phyloP scores from a whole-genome alignment of 225 moss, liverwort and hornwort species.

The Ulota crispa region DNA sequence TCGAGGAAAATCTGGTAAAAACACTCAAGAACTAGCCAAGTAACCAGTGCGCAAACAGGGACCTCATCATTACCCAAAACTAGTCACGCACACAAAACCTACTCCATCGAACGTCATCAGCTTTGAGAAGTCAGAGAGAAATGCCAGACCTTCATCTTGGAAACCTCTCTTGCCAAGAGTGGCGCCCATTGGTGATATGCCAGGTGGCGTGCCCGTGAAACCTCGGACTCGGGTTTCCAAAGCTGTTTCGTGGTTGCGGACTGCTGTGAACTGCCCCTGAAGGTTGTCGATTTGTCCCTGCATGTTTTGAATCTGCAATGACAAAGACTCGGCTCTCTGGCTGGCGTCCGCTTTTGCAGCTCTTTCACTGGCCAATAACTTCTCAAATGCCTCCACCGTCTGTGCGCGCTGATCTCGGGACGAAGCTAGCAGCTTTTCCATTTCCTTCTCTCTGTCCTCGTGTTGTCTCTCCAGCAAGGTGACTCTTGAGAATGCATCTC shows the following conservation, averaged over 20 bases:
- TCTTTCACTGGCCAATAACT: conserved; percentile 70
- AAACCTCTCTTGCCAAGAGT: conserved; percentile 61
- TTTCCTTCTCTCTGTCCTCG: conserved; percentile 71
- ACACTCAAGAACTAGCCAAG: neutral
- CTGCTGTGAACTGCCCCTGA: conserved; percentile 66
- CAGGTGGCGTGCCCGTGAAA: conserved; percentile 44
- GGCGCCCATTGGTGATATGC: conserved; percentile 38
- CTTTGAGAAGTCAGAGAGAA: neutral
- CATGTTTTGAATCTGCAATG: conserved; percentile 64
- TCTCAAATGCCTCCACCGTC: conserved; percentile 76
- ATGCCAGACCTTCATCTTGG: conserved; percentile 38
- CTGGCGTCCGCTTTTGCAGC: conserved; percentile 67
- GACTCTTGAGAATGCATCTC: conserved; percentile 50
- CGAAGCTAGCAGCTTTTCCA: conserved; percentile 59
- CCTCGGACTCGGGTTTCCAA: conserved; percentile 61
- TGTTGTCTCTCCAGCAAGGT: conserved; percentile 56
- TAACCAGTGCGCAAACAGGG: neutral
- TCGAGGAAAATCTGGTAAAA: neutral
- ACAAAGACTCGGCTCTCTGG: conserved; percentile 67
- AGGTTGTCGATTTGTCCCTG: conserved; percentile 57
- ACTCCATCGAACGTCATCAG: neutral
- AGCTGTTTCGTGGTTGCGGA: conserved; percentile 72
- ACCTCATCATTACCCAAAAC: neutral
- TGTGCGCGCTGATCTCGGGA: conserved; percentile 70
- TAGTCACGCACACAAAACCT: neutral